phyloP scores from a whole-genome alignment of 371 early-diverging fungal genomes.

The Smittium culicis region DNA sequence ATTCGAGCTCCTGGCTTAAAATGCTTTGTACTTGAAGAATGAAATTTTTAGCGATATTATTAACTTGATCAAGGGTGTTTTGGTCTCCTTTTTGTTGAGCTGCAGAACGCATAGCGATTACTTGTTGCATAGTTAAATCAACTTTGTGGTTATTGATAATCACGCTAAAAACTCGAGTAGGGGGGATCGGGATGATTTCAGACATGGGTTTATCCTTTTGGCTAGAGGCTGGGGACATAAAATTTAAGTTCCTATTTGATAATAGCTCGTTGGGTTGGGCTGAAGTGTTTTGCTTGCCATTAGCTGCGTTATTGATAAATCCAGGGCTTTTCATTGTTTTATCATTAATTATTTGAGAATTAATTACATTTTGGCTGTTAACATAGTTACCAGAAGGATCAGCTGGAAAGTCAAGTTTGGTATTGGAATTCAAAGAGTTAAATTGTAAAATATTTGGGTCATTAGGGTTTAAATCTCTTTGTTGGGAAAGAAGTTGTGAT shows the following conservation, averaged over 20 bases:
- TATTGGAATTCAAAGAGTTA: neutral
- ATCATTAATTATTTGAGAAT: too few species aligned
- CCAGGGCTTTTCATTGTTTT: too few species aligned
- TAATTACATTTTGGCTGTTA: too few species aligned
- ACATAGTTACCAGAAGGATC: neutral
- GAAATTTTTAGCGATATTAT: neutral
- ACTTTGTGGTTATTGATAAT: conserved; percentile 1
- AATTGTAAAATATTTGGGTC: neutral
- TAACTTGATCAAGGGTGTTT: neutral
- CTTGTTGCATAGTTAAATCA: conserved; percentile 6
- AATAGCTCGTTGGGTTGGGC: neutral
- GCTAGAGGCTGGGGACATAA: neutral
- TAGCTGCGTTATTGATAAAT: too few species aligned
- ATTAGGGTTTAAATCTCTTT: neutral
- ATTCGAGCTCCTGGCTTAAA: neutral
- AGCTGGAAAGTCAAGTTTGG: neutral
- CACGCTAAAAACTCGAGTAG: conserved; percentile 1
- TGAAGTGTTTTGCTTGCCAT: too few species aligned
- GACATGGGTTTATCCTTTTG: neutral
- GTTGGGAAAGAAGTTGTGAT: neutral
- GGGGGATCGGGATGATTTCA: neutral
- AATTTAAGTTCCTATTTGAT: neutral
- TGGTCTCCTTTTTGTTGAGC: conserved; percentile 5
- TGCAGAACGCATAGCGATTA: neutral
- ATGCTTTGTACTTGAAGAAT: neutral